phyloP scores from a whole-genome alignment of 306 rosid genomes.

The Castanea mollissima region DNA sequence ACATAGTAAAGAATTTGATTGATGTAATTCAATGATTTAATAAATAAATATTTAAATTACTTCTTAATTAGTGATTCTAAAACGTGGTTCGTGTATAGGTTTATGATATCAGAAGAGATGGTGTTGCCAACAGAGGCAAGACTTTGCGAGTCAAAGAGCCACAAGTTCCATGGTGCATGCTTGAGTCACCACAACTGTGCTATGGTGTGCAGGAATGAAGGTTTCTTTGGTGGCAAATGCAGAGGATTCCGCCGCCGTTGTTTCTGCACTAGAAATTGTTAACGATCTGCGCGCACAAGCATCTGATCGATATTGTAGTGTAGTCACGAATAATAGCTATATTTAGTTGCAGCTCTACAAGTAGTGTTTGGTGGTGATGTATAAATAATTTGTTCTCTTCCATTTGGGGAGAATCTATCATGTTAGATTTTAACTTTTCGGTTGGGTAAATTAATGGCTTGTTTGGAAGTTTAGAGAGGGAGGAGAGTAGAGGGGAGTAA shows the following conservation, averaged over 20 bases:
- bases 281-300: neutral
- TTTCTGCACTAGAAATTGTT: constrained; percentile 44
- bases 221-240: constrained; percentile 49
- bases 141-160: constrained; percentile 43
- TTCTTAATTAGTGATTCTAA: too few relatives aligned
- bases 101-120: constrained; percentile 13
- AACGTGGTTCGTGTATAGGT: neutral
- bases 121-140: constrained; percentile 40
- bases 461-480: too few relatives aligned
- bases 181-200: constrained; percentile 33
- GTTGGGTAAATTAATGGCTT: neutral
- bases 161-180: constrained; percentile 36
- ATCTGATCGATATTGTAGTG: neutral
- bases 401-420: neutral
- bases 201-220: constrained; percentile 39
- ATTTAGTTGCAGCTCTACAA: neutral
- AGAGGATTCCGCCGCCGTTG: constrained; percentile 47
- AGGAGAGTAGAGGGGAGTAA: too few relatives aligned
- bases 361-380: neutral
- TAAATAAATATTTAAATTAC: too few relatives aligned
- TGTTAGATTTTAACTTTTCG: too few relatives aligned
- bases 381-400: neutral
- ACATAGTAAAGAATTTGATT: too few relatives aligned
- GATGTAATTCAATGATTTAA: too few relatives aligned
- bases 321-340: neutral